Percentiles rank a stretch among this genome's conserved stretches.
phyloP scores from a whole-genome alignment of 495 filamentous ascomycete species.

The Annulohypoxylon stygium region DNA sequence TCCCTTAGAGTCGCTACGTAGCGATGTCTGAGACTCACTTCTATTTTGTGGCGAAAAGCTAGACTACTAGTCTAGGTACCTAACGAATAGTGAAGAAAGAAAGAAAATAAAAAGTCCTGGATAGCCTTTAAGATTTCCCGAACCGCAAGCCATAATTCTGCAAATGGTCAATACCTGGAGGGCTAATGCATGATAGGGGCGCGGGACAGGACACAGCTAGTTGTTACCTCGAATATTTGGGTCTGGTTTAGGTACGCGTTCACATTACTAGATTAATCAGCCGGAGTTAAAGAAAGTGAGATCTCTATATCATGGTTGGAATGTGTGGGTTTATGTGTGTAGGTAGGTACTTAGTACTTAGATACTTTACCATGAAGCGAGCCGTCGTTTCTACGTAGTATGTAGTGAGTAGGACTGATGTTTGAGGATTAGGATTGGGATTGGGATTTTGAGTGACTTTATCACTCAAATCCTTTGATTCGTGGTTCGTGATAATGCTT shows the following conservation, averaged over 20 bases:
- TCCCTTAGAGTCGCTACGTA: not conserved
- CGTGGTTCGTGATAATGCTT: not conserved
- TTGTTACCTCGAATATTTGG: conserved; percentile 1
- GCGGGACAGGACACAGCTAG: conserved; percentile 14
- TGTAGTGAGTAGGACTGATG: not conserved
- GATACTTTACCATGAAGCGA: conserved; percentile 19
- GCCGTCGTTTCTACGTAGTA: conserved; percentile 11
- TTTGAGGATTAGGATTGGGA: not conserved
- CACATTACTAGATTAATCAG: conserved; percentile 31
- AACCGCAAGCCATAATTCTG: conserved; percentile 25
- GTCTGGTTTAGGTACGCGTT: conserved; percentile 21
- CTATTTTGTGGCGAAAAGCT: conserved; percentile 31
- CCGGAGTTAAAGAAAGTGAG: conserved; percentile 35
- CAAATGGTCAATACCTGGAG: conserved; percentile 27
- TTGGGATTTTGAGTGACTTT: not conserved
- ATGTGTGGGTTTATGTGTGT: no score
- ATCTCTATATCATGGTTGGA: not conserved
- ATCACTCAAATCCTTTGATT: conserved; percentile 12
- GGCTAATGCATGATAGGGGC: conserved; percentile 43
- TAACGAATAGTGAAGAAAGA: conserved; percentile 1
- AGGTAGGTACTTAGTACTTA: not conserved
- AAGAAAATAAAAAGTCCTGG: conserved; percentile 23
- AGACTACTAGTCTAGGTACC: not conserved
- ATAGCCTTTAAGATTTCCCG: conserved; percentile 38
- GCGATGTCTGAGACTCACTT: conserved; percentile 29